Conservation (phyloP, 306 rosid genomes). For the Glycine tomentella region DNA sequence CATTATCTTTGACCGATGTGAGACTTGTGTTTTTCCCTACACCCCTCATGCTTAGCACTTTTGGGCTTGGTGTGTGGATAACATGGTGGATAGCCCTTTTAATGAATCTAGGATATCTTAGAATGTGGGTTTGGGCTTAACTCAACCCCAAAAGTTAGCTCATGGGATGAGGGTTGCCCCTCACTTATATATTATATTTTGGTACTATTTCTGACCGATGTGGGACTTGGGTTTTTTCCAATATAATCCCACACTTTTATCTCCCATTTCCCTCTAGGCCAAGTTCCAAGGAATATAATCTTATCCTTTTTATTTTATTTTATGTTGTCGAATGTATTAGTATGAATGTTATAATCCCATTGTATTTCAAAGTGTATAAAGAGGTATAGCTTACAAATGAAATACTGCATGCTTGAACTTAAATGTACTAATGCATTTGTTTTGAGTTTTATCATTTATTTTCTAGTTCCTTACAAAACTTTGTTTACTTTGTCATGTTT, state of each 20-base stretch:
- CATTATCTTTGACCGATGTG: no score
- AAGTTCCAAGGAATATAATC: conserved; percentile 4
- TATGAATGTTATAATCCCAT: not conserved
- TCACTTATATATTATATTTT: no score
- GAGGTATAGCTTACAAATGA: conserved; percentile 12
- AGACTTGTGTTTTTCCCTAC: no score
- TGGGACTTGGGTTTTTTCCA: no score
- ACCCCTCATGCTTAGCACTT: no score
- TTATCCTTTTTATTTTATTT: not conserved
- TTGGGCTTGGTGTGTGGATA: no score
- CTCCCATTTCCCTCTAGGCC: conserved; percentile 5
- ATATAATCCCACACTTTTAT: not conserved
- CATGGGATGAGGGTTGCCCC: no score
- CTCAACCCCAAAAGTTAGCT: no score
- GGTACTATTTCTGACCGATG: no score
- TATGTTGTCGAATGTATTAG: not conserved
- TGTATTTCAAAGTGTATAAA: conserved; percentile 18
- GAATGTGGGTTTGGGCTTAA: no score
- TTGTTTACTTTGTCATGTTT: not conserved
- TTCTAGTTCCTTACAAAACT: conserved; percentile 5
- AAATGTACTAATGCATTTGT: conserved; percentile 19
- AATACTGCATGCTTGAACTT: not conserved
- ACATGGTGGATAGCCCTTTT: no score
- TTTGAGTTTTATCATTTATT: not conserved
- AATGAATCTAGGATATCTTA: no score